These are phyloP conservation scores for Durusdinium trenchii DNA, from an alignment of 73 alveolate genomes.

Conservation along the genomic window DNA sequence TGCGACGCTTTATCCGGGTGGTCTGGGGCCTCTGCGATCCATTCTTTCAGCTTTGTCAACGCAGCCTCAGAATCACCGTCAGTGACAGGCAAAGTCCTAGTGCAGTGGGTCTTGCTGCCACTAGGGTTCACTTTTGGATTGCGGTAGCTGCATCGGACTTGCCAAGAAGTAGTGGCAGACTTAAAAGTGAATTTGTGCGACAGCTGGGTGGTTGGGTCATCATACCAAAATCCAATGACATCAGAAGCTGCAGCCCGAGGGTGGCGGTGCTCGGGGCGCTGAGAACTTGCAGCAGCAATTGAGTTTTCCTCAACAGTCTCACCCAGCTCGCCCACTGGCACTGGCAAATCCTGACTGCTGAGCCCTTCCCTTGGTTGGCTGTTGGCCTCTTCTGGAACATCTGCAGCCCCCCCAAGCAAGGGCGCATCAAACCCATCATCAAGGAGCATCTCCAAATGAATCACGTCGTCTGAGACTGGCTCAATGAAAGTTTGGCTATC, in stretches of 20 bases:
- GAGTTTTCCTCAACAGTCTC: too few relatives aligned
- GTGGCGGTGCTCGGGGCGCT: neutral
- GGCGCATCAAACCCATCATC: too few relatives aligned
- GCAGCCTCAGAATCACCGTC: neutral
- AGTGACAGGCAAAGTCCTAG: neutral
- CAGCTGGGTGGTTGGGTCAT: neutral
- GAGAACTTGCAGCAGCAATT: neutral
- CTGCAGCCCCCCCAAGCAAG: too few relatives aligned
- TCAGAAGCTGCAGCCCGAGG: neutral
- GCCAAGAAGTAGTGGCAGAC: neutral
- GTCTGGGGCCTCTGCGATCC: neutral
- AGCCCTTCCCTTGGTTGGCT: too few relatives aligned
- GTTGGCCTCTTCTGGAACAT: too few relatives aligned
- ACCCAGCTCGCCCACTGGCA: too few relatives aligned
- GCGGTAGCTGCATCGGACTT: neutral
- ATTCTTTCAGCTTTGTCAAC: neutral
- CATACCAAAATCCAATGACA: neutral
- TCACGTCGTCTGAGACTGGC: too few relatives aligned
- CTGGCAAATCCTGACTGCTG: too few relatives aligned
- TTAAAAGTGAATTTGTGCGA: neutral
- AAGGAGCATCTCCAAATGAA: too few relatives aligned
- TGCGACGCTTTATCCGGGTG: neutral
- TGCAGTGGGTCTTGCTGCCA: neutral
- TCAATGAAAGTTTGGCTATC: too few relatives aligned
- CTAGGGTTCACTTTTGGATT: neutral